A percentile compares a stretch with the other conserved stretches of the same genome.
Conservation (phyloP, 305 asterid genomes). For the Fraxinus albicans region DNA sequence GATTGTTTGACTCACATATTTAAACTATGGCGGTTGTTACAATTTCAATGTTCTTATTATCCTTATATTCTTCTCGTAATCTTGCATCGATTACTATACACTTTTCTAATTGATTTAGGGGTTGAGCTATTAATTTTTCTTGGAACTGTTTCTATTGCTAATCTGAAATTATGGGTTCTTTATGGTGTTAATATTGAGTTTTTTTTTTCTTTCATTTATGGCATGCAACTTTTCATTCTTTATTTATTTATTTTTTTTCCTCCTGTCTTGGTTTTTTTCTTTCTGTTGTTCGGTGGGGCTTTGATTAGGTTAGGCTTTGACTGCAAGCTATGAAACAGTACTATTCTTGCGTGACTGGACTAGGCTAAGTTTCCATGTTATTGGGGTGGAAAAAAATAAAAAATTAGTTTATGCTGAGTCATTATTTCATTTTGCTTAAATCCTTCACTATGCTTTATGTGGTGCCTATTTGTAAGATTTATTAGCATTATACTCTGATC, state of each 20-base stretch:
- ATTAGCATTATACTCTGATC: background rate
- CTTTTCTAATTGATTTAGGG: background rate
- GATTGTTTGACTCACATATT: slow-evolving; percentile 7
- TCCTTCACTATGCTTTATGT: background rate
- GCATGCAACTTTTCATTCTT: background rate
- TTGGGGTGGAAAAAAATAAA: background rate
- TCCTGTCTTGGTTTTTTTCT: background rate
- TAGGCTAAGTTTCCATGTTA: background rate
- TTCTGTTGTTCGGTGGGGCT: background rate
- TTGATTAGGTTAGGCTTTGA: background rate
- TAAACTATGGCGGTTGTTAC: background rate
- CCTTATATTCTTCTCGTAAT: background rate
- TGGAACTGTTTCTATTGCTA: background rate
- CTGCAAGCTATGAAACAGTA: background rate
- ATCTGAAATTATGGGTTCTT: background rate
- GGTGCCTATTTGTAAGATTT: background rate
- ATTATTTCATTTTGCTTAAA: background rate
- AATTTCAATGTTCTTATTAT: background rate
- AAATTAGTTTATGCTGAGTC: background rate
- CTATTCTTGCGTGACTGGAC: background rate
- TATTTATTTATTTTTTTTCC: background rate
- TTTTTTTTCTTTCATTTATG: background rate
- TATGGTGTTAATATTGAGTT: background rate
- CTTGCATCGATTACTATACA: background rate
- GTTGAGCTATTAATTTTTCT: slow-evolving; percentile 2